Percentiles rank a stretch among this genome's conserved stretches.
phyloP scores from a whole-genome alignment of 352 stramenopile genomes.

The Blastocystis sp. region DNA sequence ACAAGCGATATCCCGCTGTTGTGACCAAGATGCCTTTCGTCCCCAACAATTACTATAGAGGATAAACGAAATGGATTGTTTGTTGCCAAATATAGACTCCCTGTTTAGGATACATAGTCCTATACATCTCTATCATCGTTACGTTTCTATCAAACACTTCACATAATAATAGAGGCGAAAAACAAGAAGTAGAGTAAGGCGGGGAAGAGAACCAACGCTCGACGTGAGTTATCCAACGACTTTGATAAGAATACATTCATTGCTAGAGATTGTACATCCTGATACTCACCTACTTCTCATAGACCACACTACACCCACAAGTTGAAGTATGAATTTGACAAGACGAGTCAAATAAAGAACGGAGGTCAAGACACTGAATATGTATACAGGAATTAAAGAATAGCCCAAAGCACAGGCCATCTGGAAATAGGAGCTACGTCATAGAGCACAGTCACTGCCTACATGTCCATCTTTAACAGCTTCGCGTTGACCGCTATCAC shows the following conservation, averaged over 20 bases:
- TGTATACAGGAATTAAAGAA: not conserved
- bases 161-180: not conserved
- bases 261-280: not conserved
- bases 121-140: not conserved
- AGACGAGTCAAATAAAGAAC: not conserved
- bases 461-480: not conserved
- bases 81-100: not conserved
- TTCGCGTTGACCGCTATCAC: not conserved
- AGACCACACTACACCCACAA: not conserved
- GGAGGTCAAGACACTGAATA: not conserved
- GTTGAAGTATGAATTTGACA: not conserved
- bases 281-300: not conserved
- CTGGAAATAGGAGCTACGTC: not conserved
- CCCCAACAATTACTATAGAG: slow-evolving; percentile 85
- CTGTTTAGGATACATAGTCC: not conserved
- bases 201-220: not conserved
- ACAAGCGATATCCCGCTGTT: slow-evolving; percentile 81
- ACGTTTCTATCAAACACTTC: not conserved
- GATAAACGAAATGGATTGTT: slow-evolving; percentile 52
- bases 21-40: slow-evolving; percentile 98
- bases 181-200: not conserved
- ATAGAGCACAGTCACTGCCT: not conserved
- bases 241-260: not conserved
- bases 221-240: not conserved
- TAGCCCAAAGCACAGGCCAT: not conserved